Evolutionary conservation across 805 yeast genomes (phyloP).

Genomic region (Debaryomyces hansenii): DNA sequence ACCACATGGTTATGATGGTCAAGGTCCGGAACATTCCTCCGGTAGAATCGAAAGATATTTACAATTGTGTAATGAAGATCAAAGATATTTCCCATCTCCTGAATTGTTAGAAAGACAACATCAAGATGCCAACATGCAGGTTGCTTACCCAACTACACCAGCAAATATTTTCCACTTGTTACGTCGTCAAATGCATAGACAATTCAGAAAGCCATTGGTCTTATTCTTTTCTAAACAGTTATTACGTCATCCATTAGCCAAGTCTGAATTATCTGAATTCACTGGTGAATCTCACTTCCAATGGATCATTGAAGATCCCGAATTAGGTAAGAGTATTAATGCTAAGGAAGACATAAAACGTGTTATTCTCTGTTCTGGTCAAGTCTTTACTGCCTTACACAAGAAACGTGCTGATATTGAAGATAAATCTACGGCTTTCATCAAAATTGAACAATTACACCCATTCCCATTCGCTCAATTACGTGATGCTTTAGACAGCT

Average conservation of each 20-base stretch:
- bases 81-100: conserved; percentile 86
- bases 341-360: conserved; percentile 84
- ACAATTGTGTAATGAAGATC: conserved; percentile 94
- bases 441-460: conserved; percentile 91
- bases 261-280: conserved; percentile 80
- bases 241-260: conserved; percentile 96
- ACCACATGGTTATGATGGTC: conserved; percentile 99
- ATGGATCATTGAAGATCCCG: conserved; percentile 94
- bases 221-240: conserved; percentile 89
- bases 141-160: conserved; percentile 98
- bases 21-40: conserved; percentile 99
- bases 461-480: conserved; percentile 98
- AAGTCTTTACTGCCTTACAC: conserved; percentile 89
- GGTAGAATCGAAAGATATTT: conserved; percentile 97
- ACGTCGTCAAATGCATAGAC: conserved; percentile 99
- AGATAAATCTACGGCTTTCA: conserved; percentile 81
- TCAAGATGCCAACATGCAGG: conserved; percentile 97
- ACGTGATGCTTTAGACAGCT: conserved; percentile 76
- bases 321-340: conserved; percentile 74
- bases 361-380: conserved; percentile 83
- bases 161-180: conserved; percentile 93
- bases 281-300: conserved; percentile 89
- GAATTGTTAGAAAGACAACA: conserved; percentile 94
- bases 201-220: conserved; percentile 90
- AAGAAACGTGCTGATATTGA: conserved; percentile 80